Evolutionary conservation across 345 rosid species (phyloP), one percentile per base, ranked within the genome.

Genomic region (Salix exigua): DNA sequence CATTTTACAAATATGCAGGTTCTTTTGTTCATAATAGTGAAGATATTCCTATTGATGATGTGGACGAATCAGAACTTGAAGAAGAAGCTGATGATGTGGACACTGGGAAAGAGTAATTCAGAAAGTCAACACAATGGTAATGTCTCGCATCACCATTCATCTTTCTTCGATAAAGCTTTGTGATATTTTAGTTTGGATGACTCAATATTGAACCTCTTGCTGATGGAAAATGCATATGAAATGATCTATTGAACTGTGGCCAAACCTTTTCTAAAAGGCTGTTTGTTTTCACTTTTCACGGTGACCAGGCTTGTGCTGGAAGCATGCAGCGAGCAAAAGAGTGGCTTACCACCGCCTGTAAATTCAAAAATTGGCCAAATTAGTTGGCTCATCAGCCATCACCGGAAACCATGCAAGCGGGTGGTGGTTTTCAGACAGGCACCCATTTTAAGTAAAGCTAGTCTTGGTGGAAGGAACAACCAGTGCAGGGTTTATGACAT

Each of bases 1-100:
- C 14, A 73, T 31, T 69, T 10, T 37, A 9, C 14, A 17, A 63
- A n/a, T 48, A 6, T 82, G 48, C 78, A 89, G 95, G 85, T 76
- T 58, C 78, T 30, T 7, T 46, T 35, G 79, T 38, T 37, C 64
- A 68, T 68, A 75, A 93, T 84, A 83, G 80, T 53, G 91, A 93
- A 82, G 97, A 88, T 75, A 95, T 91, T 75, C 94, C 88, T 16
- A 67, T 95, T 33, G 94, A 91, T 69, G 99, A 91, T 79, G 82
- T 78, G 74, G 97, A 93, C 77, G 96, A 91, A 63, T 37, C 75
- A 53, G 97, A 89, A 79, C 76, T 55, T 48, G 81, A 46, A 4
- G 81, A 46, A 4, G 91, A 88, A 46, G 83, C 55, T 38, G 77
- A 79, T 71, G 82, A 60, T 55, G 76, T 50, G 25, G 81, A 85